Base-by-base conservation (phyloP, 2,329 filamentous ascomycete genomes). In the Aureobasidium vineae region DNA sequence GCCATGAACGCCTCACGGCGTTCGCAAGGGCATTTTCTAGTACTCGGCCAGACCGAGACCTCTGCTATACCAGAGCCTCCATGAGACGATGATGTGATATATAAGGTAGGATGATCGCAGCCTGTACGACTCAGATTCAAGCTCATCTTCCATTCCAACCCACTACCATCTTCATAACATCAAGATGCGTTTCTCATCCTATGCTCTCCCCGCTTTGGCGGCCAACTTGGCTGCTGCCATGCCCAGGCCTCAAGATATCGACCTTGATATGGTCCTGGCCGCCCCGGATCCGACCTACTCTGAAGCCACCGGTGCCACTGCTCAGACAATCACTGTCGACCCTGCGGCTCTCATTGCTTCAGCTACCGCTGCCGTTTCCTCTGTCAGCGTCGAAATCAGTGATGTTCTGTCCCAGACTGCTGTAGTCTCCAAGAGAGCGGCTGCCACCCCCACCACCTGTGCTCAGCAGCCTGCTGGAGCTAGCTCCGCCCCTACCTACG, bases 161-260 rank as follows among this genome's bases (percentile, higher is more conserved):
- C 19, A 33, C 4, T 43, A 8, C 19, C 36, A 63, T 43, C 21
- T 43, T 15, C 23, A 28, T 60, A 31, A 4, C n/a, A 40, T 50
- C 59, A 70, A 63, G 5, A 65, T 65, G 63, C 63, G 63, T 56
- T 69, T 66, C 36, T 56, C 61, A 19, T 45, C 63, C 6, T 49
- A 45, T 56, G 63, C 50, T 31, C 38, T 57, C 38, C 63, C 40
- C 40, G 63, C 63, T 56, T 47, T 65, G 36, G 63, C 63, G 52
- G 63, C 36, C 36, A 64, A 71, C 10, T 66, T 72, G 15, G 69
- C 61, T n/a, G 59, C 59, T 57, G 70, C 69, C n/a, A 23, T 70
- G 26, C 70, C 70, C 52, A 59, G 69, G 28, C 71, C 71, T 33
- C 70, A 73, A 45, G 70, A 65, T 40, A 65, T 73, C 56, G 70